Evolutionary conservation across 1,139 yeast species (phyloP).

Genomic region (Yamadazyma sp.): DNA sequence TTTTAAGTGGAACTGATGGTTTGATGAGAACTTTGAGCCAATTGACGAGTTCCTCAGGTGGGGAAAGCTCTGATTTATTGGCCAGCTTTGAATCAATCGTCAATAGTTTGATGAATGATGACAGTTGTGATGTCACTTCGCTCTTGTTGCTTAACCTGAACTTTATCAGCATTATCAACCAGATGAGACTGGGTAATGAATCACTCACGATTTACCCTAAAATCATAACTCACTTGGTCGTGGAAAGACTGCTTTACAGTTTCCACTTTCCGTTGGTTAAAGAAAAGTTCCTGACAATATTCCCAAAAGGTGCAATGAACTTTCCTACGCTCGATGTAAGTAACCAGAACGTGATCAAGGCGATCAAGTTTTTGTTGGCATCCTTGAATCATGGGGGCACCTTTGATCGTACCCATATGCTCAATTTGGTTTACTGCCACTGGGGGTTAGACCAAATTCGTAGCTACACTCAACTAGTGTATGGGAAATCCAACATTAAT

Average conservation of each 20-base stretch:
- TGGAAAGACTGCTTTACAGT: slow-evolving; percentile 5
- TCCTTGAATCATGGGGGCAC: slow-evolving; percentile 24
- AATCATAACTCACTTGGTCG: slow-evolving; percentile 6
- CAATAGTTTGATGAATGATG: slow-evolving; percentile 3
- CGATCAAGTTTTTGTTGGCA: slow-evolving; percentile 21
- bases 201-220: slow-evolving; percentile 3
- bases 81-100: slow-evolving; percentile 1
- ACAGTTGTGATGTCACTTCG: neutral
- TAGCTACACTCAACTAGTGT: slow-evolving; percentile 13
- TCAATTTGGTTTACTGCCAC: slow-evolving; percentile 10
- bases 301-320: slow-evolving; percentile 1
- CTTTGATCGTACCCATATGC: slow-evolving; percentile 9
- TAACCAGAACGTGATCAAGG: slow-evolving; percentile 6
- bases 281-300: neutral
- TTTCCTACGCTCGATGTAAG: slow-evolving; percentile 4
- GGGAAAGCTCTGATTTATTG: neutral
- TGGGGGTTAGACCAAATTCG: slow-evolving; percentile 12
- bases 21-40: neutral
- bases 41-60: neutral
- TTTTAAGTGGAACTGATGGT: neutral
- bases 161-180: neutral
- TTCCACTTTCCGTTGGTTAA: slow-evolving; percentile 3
- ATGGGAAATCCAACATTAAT: slow-evolving; percentile 18
- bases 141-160: slow-evolving; percentile 1
- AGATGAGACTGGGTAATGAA: neutral